Conservation (phyloP, 352 stramenopile genomes). For the Phytophthora ohioensis region DNA sequence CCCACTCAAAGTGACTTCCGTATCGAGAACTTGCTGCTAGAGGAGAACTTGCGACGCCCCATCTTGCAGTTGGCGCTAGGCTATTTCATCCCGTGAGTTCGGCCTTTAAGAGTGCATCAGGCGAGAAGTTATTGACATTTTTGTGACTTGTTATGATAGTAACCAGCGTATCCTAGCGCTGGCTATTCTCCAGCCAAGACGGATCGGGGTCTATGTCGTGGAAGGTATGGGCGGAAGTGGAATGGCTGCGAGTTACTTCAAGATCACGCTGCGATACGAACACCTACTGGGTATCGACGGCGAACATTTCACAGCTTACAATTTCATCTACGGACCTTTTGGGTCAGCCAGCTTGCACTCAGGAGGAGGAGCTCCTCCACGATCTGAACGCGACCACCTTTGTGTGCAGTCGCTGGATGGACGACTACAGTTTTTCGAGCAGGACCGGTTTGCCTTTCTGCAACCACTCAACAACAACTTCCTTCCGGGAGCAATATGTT, state of each 20-base stretch:
- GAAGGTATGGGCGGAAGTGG: conserved; percentile 80
- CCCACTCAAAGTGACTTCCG: conserved; percentile 84
- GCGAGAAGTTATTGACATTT: conserved; percentile 5
- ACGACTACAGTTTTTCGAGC: conserved; percentile 93
- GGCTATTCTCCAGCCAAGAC: conserved; percentile 88
- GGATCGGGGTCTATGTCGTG: conserved; percentile 83
- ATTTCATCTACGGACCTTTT: conserved; percentile 89
- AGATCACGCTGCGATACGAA: conserved; percentile 84
- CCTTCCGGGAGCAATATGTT: conserved; percentile 83
- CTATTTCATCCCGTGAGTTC: conserved; percentile 82
- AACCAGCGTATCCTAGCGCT: conserved; percentile 72
- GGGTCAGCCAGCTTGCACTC: conserved; percentile 40
- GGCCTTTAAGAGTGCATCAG: no score
- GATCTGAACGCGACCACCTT: conserved; percentile 74
- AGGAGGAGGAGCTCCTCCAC: conserved; percentile 15
- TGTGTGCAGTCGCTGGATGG: conserved; percentile 93
- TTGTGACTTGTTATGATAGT: conserved; percentile 31
- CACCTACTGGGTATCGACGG: conserved; percentile 89
- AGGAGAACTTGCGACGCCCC: conserved; percentile 85
- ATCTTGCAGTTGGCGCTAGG: conserved; percentile 90
- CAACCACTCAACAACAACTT: conserved; percentile 86
- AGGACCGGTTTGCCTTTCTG: conserved; percentile 90
- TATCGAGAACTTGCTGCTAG: conserved; percentile 91
- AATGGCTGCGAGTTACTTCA: conserved; percentile 85
- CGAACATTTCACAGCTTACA: conserved; percentile 93